Base-by-base conservation (phyloP, 2,329 filamentous ascomycete genomes). In the Colletotrichum theobromicola region DNA sequence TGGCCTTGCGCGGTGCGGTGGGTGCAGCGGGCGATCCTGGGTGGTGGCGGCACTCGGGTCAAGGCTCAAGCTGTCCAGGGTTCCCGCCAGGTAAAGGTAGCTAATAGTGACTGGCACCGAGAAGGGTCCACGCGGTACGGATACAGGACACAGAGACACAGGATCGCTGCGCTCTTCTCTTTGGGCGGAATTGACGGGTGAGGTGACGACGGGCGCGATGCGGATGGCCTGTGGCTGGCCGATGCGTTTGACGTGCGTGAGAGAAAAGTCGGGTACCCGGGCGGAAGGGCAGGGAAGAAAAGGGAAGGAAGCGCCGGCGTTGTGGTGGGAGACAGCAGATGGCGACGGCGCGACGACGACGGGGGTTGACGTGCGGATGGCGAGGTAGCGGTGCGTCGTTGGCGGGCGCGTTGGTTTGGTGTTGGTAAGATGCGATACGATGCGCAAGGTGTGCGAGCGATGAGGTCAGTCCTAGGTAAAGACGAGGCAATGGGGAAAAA, bases 1-100 rank as follows among this genome's bases (percentile, higher is more conserved):
- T 42, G 62, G 71, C 67, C 67, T 63, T 70, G 67, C 61, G 67
- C 46, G 62, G 30, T 32, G 67, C 30, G 71, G 61, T 37, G 72
- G 68, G 68, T 74, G 42, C 68, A 74, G 72, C 62, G n/a, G 68
- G 68, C 58, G 67, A 62, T 46, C 67, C 57, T 58, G n/a, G 24
- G 28, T 53, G 58, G 72, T 74, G 67, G 72, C 61, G 72, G 67
- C 10, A 61, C 67, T 72, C 21, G 42, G 42, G 55, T 50, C 68
- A 66, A 68, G 42, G 42, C 50, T 37, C 30, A 37, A 21, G 55
- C 32, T 34, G 18, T 46, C 37, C 37, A 46, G 37, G 37, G 37
- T 46, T 46, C 37, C 37, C 37, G 18, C 37, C 37, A 46, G 37
- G 37, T 42, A 42, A 18, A 28, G 50, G 50, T 62, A 42, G 37